Conservation (phyloP, 805 yeast genomes). For the Isabelozyma heimii region DNA sequence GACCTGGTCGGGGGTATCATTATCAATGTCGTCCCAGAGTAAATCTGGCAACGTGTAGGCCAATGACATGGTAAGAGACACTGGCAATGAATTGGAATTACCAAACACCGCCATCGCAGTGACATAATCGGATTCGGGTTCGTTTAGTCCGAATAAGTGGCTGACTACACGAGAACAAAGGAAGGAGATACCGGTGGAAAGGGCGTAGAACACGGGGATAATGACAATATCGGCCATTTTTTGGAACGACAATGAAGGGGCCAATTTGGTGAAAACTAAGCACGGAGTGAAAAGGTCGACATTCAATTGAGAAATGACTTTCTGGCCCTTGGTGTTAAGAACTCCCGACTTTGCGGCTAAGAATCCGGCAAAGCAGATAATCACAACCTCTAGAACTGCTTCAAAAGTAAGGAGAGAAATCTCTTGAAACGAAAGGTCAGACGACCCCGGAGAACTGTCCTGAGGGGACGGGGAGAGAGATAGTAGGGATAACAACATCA, state of each 20-base stretch:
- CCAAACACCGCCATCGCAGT: constrained; percentile 98
- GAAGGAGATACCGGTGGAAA: constrained; percentile 77
- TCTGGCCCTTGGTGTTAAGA: constrained; percentile 71
- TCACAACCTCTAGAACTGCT: constrained; percentile 87
- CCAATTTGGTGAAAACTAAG: constrained; percentile 80
- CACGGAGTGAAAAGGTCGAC: constrained; percentile 96
- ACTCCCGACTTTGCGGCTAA: constrained; percentile 75
- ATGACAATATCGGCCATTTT: constrained; percentile 78
- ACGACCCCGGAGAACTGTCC: not conserved
- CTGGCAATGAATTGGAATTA: constrained; percentile 92
- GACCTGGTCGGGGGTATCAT: constrained; percentile 65
- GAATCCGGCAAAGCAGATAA: constrained; percentile 83
- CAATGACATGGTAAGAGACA: constrained; percentile 77
- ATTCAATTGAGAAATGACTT: constrained; percentile 70
- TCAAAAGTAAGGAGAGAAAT: constrained; percentile 76
- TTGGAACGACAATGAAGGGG: constrained; percentile 63
- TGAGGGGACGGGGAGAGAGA: not conserved
- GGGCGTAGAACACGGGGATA: constrained; percentile 80
- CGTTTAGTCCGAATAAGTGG: constrained; percentile 54
- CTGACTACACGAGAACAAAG: constrained; percentile 58
- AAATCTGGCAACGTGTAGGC: constrained; percentile 74
- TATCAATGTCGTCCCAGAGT: constrained; percentile 69
- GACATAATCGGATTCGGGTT: constrained; percentile 82
- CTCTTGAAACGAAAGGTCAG: constrained; percentile 34
- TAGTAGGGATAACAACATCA: not conserved